A percentile compares a stretch with the other conserved stretches of the same genome.
phyloP scores from a whole-genome alignment of 2,329 filamentous ascomycete species.

The Colletotrichum sp. region DNA sequence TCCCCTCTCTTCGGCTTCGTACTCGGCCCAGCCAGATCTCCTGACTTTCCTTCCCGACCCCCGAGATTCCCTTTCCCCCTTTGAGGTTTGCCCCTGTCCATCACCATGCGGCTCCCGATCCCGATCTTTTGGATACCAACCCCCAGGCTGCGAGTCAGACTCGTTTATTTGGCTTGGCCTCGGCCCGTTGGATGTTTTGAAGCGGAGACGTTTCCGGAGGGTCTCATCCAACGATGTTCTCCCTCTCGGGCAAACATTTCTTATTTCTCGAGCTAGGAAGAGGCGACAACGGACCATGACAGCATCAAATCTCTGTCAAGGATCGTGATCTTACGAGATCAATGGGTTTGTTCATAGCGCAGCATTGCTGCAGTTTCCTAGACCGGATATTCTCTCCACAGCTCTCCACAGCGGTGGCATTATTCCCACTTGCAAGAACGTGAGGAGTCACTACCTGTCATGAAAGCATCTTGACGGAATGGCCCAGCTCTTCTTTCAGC shows the following conservation, averaged over 20 bases:
- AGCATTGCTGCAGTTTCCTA: background rate
- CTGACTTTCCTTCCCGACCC: background rate
- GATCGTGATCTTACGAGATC: background rate
- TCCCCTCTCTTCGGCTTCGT: background rate
- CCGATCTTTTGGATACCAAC: background rate
- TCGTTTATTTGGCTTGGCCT: background rate
- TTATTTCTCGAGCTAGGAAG: background rate
- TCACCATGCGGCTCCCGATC: slow-evolving; percentile 1
- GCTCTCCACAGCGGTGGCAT: background rate
- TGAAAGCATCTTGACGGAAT: background rate
- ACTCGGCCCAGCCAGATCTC: background rate
- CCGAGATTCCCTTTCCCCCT: background rate
- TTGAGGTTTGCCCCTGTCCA: slow-evolving; percentile 9
- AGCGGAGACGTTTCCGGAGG: background rate
- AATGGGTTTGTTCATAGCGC: background rate
- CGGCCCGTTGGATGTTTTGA: background rate
- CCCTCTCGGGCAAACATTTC: background rate
- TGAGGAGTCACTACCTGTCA: background rate
- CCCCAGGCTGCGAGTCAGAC: background rate
- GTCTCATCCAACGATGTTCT: background rate
- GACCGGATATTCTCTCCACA: background rate
- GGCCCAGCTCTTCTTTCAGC: background rate
- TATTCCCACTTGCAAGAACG: background rate
- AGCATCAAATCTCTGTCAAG: background rate
- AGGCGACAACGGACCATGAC: background rate